Evolutionary conservation across 345 rosid species (phyloP).

Genomic region (Salix viminalis): DNA sequence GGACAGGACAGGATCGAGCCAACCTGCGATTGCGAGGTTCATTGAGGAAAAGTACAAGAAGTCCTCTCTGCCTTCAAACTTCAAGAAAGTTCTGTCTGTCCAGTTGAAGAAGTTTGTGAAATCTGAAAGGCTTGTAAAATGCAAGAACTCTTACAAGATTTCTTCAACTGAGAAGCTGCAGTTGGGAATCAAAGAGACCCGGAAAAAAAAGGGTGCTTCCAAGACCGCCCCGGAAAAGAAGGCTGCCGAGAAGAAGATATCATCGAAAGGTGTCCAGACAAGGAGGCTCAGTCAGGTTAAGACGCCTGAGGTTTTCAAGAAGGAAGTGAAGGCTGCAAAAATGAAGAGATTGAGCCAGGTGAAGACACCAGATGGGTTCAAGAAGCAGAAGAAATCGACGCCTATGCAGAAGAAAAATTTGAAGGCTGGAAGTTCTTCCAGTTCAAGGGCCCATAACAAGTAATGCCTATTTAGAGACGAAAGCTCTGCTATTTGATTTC

Average conservation of each 20-base stretch:
- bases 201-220: not conserved
- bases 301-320: slow-evolving; percentile 35
- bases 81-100: slow-evolving; percentile 17
- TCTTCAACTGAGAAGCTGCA: slow-evolving; percentile 23
- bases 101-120: slow-evolving; percentile 16
- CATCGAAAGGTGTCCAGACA: slow-evolving; percentile 21
- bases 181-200: slow-evolving; percentile 9
- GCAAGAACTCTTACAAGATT: slow-evolving; percentile 31
- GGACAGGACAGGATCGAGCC: slow-evolving; percentile 32
- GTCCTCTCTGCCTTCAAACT: slow-evolving; percentile 10
- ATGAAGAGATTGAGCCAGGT: slow-evolving; percentile 29
- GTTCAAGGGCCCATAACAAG: not conserved
- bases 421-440: not conserved
- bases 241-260: slow-evolving; percentile 9
- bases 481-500: not conserved
- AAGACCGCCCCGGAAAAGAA: not conserved
- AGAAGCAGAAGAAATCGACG: slow-evolving; percentile 16
- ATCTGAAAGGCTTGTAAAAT: slow-evolving; percentile 23
- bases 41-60: slow-evolving; percentile 22
- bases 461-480: too few species aligned
- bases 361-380: slow-evolving; percentile 25
- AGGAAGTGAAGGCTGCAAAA: slow-evolving; percentile 10
- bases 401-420: not conserved
- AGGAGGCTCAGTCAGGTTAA: slow-evolving; percentile 39
- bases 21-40: slow-evolving; percentile 27